Percentiles rank a stretch among this genome's conserved stretches.
Conservation (phyloP, 140 eudicot genomes). For the Flaveria floridana region DNA sequence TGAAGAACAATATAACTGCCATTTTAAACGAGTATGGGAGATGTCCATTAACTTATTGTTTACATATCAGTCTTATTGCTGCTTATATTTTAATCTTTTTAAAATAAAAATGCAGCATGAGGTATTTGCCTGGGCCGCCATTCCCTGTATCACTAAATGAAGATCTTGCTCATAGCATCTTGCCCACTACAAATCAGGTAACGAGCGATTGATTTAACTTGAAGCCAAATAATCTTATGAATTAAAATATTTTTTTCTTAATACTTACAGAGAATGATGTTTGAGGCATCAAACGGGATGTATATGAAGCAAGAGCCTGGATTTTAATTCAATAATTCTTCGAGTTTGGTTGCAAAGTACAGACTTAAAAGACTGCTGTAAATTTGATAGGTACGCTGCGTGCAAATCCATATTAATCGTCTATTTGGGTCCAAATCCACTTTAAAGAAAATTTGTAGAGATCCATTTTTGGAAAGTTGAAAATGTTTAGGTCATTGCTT, state of each 20-base stretch:
- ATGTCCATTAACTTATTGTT: slow-evolving; percentile 17
- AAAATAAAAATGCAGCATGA: slow-evolving; percentile 53
- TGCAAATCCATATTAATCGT: slow-evolving; percentile 28
- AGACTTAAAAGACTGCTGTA: slow-evolving; percentile 30
- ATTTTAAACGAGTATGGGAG: slow-evolving; percentile 58
- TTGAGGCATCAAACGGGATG: slow-evolving; percentile 41
- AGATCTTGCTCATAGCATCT: slow-evolving; percentile 62
- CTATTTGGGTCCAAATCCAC: slow-evolving; percentile 26
- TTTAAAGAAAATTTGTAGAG: slow-evolving; percentile 33
- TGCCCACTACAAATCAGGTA: slow-evolving; percentile 62
- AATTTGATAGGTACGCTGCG: slow-evolving; percentile 31
- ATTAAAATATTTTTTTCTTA: background rate
- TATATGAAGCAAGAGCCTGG: slow-evolving; percentile 62
- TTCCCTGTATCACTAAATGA: slow-evolving; percentile 60
- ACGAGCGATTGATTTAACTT: background rate
- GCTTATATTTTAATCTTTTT: background rate
- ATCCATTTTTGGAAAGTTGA: slow-evolving; percentile 39
- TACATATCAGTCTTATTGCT: background rate
- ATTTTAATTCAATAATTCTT: slow-evolving; percentile 33
- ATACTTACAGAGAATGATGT: slow-evolving; percentile 41
- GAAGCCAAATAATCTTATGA: background rate
- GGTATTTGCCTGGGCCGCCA: slow-evolving; percentile 70
- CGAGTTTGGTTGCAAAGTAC: slow-evolving; percentile 37
- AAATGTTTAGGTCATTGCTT: slow-evolving; percentile 37
- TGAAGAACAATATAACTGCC: slow-evolving; percentile 61